Base-by-base conservation (phyloP, 345 rosid species). In the Microthlaspi erraticum region DNA sequence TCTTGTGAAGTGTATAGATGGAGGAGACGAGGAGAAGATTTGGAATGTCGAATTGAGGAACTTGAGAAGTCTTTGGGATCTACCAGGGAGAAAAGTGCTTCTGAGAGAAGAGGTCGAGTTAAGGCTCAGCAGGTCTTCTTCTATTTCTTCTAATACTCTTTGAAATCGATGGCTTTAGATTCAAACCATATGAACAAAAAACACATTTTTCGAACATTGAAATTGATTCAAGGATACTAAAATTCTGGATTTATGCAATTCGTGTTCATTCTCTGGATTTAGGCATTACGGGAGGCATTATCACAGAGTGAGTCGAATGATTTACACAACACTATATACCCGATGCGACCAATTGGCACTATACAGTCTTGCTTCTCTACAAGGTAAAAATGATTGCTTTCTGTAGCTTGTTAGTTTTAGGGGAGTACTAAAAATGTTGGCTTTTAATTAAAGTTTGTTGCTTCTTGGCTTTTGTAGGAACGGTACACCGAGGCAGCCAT, bases 401-500 rank as follows among this genome's bases (percentile, higher is more conserved):
- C 41, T 12, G 4, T 60, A 23, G 64, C 60, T 70, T 44, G 5
- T 23, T 12, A 12, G 64, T 37, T 44, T 62, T 26, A 29, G 20
- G 32, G 16, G 32, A n/a, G 20, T 59, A 52, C 17, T 49, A 20
- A 49, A 32, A 65, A 11, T 60, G 39, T 74, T 61, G 39, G 45
- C 34, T 52, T 23, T 60, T 5, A 26, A 26, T 51, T 8, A 36
- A 8, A 38, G 29, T 26, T 26, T 33, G 42, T 3, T 52, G 44
- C 16, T 14, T 57, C n/a, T 72, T 48, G 41, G 50, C 54, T 61
- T 19, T 29, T 73, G 48, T 80, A 93, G 96, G 79, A 88, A 91
- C 62, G 97, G 98, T 68, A 91, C 97, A 31, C 97, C 96, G 5
- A 86, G 96, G 81, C 98, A 87, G 78, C 94, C 98, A 17, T 78